Base-by-base conservation (phyloP, 371 early-diverging fungal species). In the Mortierella sp. region DNA sequence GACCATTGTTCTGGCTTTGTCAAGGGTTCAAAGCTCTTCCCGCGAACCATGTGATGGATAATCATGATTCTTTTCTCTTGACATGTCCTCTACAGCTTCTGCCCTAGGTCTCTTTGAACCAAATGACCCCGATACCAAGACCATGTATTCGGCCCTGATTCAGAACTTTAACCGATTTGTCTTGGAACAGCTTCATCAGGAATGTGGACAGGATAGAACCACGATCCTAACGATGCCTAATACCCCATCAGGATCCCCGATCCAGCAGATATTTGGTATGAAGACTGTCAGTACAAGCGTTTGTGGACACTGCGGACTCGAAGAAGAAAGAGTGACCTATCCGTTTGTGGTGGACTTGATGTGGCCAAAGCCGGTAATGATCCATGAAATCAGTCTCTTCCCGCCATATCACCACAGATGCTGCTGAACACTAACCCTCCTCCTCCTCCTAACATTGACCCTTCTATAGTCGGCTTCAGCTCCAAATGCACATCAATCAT, bases 151-250 rank as follows among this genome's bases (percentile, higher is more conserved):
- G 0, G 76, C 86, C 6, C 71, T 96, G 51, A 93, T 95, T 37
- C 96, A 96, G 60, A 92, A 87, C 43, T 93, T 93, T 57, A 84
- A 88, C 59, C 91, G 98, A 13, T 97, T 98, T 72, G 83, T 98
- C 17, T 81, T 96, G 63, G 97, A 96, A 73, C 94, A 94, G 67
- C 83, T 94, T 17, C 90, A 90, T 63, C 88, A 83, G 51, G 96
- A 96, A 52, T 83, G 86, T n/a, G 80, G 84, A 41, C 39, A 63
- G 14, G 68, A 71, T 29, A 59, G 66, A 41, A 25, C 34, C 10
- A 48, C 60, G 10, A 24, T 60, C 17, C n/a, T 54, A 24, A 37
- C 77, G 44, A 22, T 46, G 8, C 39, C 37, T 31, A 57, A 61
- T 39, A 12, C 60, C 10, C 39, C 60, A 24, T 45, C 60, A 24